These are phyloP conservation scores for Eimeria tenella DNA, from an alignment of 169 alveolate genomes.

Conservation along the genomic window DNA sequence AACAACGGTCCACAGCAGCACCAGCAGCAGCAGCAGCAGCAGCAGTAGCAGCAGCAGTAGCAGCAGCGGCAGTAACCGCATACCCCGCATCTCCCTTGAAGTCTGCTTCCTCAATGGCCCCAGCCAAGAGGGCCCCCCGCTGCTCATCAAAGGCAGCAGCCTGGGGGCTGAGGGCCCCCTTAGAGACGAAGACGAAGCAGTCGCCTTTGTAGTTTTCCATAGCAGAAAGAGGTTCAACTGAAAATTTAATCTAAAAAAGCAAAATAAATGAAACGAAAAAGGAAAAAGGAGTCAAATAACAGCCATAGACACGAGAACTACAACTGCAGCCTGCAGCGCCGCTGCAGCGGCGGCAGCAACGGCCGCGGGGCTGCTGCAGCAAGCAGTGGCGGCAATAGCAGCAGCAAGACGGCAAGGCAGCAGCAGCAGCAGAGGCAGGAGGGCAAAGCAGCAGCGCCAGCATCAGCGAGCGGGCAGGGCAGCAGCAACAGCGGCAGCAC, in stretches of 20 bases:
- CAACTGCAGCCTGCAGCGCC: neutral
- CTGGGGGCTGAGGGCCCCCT: neutral
- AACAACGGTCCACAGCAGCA: too few species aligned
- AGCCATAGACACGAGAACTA: neutral
- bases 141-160: constrained; percentile 8
- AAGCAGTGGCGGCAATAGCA: too few species aligned
- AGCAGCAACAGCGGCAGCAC: neutral
- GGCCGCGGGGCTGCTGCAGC: neutral
- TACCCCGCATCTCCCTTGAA: constrained; percentile 54
- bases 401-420: neutral
- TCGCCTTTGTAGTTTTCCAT: neutral
- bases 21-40: too few species aligned
- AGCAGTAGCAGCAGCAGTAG: too few species aligned
- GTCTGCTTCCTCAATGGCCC: neutral
- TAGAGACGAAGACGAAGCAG: constrained; percentile 7
- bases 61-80: too few species aligned
- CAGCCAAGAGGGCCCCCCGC: constrained; percentile 12
- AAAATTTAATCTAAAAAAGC: neutral
- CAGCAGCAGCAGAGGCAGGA: neutral
- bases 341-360: neutral
- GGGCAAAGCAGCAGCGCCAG: neutral
- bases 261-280: neutral
- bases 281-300: neutral
- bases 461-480: too few species aligned
- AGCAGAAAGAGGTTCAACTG: neutral